A percentile compares a stretch with the other conserved stretches of the same genome.
These are phyloP conservation scores for Kernera saxatilis DNA, from an alignment of 345 rosid species.

Conservation along the genomic window DNA sequence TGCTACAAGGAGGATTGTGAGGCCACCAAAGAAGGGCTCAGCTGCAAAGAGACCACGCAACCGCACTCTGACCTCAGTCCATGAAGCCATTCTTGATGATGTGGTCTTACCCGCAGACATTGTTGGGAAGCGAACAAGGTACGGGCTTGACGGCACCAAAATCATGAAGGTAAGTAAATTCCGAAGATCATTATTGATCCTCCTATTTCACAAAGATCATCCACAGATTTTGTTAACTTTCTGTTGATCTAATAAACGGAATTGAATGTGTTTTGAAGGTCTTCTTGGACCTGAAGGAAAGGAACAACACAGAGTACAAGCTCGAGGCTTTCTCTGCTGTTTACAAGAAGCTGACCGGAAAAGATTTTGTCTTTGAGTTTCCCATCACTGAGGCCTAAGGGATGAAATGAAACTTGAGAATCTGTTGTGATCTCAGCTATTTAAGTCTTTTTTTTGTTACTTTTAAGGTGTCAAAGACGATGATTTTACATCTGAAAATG, in stretches of 20 bases:
- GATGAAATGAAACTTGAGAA: not conserved
- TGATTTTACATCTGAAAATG: not conserved
- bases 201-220: not conserved
- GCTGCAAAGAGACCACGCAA: slow-evolving; percentile 86
- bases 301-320: slow-evolving; percentile 75
- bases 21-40: slow-evolving; percentile 93
- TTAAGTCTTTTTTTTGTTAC: not conserved
- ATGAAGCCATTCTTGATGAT: slow-evolving; percentile 85
- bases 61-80: slow-evolving; percentile 79
- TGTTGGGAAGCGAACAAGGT: slow-evolving; percentile 81
- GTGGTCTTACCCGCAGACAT: slow-evolving; percentile 87
- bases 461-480: no score
- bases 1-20: slow-evolving; percentile 70
- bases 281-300: slow-evolving; percentile 79
- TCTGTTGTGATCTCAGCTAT: not conserved
- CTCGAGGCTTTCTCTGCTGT: slow-evolving; percentile 71
- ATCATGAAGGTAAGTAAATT: slow-evolving; percentile 55
- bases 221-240: not conserved
- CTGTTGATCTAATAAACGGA: not conserved
- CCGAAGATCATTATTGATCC: not conserved
- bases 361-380: slow-evolving; percentile 73
- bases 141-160: slow-evolving; percentile 76
- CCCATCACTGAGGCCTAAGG: slow-evolving; percentile 55
- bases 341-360: slow-evolving; percentile 81
- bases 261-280: slow-evolving; percentile 36